Conservation (phyloP, 2,329 filamentous ascomycete genomes). For the Ophiobolus disseminans region DNA sequence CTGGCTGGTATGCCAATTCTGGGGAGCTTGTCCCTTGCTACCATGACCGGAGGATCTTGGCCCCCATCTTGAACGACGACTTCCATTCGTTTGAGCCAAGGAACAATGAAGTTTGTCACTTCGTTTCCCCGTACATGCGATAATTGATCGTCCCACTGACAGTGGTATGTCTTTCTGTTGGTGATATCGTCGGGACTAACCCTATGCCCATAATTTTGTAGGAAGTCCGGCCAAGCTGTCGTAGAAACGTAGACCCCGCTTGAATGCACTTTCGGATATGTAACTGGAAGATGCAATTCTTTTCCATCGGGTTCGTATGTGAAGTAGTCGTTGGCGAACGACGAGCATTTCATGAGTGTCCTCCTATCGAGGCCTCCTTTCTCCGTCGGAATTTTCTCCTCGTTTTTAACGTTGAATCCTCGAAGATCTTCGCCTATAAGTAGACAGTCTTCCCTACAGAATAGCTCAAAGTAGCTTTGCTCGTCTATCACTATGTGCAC, state of each 20-base stretch:
- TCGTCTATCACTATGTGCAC: slow-evolving; percentile 10
- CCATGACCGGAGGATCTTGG: background rate
- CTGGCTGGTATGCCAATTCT: slow-evolving; percentile 8
- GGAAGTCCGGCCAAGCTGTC: background rate
- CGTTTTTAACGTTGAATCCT: background rate
- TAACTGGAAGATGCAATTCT: slow-evolving; percentile 16
- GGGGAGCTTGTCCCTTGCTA: background rate
- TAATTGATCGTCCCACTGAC: slow-evolving; percentile 6
- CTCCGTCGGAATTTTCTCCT: background rate
- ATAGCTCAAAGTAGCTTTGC: slow-evolving; percentile 5
- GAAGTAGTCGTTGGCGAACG: slow-evolving; percentile 18
- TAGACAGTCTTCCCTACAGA: background rate
- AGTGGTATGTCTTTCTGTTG: slow-evolving; percentile 1
- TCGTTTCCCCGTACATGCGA: slow-evolving; percentile 15
- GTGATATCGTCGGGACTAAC: background rate
- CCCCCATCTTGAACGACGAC: background rate
- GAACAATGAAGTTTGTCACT: slow-evolving; percentile 18
- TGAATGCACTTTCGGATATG: slow-evolving; percentile 10
- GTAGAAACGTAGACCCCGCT: background rate
- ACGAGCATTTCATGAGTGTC: slow-evolving; percentile 19
- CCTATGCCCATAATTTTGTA: background rate
- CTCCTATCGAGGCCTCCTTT: slow-evolving; percentile 13
- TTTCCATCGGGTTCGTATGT: slow-evolving; percentile 8
- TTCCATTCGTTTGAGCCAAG: slow-evolving; percentile 20
- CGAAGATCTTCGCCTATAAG: background rate